Conservation (phyloP, 1,284 basidiomycete species). For the Malassezia dermatis region DNA sequence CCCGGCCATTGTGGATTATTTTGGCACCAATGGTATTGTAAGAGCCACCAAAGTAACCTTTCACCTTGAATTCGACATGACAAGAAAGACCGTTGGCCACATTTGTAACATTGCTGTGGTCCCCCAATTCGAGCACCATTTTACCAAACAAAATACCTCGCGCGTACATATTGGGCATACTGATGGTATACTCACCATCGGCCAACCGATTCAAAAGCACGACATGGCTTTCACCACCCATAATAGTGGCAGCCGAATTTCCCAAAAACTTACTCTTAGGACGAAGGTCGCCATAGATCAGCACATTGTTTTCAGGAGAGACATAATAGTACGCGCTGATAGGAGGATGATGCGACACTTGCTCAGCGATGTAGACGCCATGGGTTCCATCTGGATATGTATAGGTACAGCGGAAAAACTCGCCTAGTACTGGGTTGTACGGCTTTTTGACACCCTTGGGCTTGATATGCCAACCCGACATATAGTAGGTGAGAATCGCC, state of each 20-base stretch:
- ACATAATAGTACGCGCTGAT: conserved; percentile 94
- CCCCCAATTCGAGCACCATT: conserved; percentile 94
- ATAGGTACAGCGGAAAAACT: conserved; percentile 94
- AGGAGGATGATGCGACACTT: conserved; percentile 90
- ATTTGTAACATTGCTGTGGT: conserved; percentile 75
- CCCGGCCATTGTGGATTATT: conserved; percentile 60
- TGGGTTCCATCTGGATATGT: conserved; percentile 81
- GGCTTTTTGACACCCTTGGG: conserved; percentile 99
- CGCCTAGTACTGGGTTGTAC: conserved; percentile 92
- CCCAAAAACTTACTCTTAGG: conserved; percentile 94
- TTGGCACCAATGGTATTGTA: conserved; percentile 84
- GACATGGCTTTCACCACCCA: conserved; percentile 77
- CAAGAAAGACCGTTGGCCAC: conserved; percentile 64
- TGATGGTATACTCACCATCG: conserved; percentile 42
- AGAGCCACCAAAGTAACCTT: conserved; percentile 91
- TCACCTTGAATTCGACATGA: conserved; percentile 95
- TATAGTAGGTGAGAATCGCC: conserved; percentile 82
- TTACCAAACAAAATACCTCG: conserved; percentile 93
- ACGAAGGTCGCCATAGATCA: conserved; percentile 82
- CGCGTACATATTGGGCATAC: conserved; percentile 58
- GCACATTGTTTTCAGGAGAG: conserved; percentile 69
- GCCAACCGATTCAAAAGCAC: conserved; percentile 38
- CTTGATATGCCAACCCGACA: conserved; percentile 99
- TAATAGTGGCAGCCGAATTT: conserved; percentile 56
- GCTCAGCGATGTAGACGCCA: conserved; percentile 94